These are phyloP conservation scores for Leucosporidium scottii DNA, from an alignment of 768 basidiomycete genomes.

Conservation along the genomic window DNA sequence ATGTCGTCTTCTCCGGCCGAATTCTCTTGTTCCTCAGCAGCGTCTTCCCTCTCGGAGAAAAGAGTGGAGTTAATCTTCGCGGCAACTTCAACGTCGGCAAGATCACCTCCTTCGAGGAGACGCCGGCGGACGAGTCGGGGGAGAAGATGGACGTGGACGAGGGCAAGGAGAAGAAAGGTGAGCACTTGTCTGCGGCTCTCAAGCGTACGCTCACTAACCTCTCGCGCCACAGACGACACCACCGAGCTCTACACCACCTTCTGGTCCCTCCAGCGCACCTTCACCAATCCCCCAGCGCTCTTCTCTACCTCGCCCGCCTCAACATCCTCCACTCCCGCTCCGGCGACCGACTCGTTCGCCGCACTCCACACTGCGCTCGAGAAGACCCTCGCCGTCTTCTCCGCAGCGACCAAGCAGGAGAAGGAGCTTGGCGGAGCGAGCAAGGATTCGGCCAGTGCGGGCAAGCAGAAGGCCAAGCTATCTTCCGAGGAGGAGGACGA, in stretches of 20 bases:
- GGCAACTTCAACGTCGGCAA: conserved; percentile 64
- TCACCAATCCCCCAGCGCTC: conserved; percentile 64
- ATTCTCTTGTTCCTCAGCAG: conserved; percentile 79
- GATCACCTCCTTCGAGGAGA: conserved; percentile 38
- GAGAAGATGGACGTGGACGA: conserved; percentile 29
- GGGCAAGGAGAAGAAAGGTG: conserved; percentile 4
- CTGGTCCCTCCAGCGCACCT: conserved; percentile 79
- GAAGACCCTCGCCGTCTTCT: conserved; percentile 68
- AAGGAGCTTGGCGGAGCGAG: conserved; percentile 53
- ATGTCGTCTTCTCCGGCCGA: conserved; percentile 79
- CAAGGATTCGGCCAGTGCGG: not conserved
- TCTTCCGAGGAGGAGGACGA: conserved; percentile 27
- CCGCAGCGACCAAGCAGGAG: conserved; percentile 80
- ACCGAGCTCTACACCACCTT: conserved; percentile 77
- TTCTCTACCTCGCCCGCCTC: conserved; percentile 48
- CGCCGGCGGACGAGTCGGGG: conserved; percentile 48
- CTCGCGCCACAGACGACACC: not conserved
- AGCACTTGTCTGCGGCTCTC: not conserved
- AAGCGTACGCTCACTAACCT: not conserved
- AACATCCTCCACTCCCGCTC: conserved; percentile 1
- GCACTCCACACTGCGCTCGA: conserved; percentile 65
- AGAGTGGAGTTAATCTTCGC: conserved; percentile 83
- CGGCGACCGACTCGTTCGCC: conserved; percentile 47
- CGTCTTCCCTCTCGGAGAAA: conserved; percentile 78
- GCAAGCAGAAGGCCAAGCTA: not conserved